Base-by-base conservation (phyloP, 176 grass and related monocot genomes). In the Oryza meyeriana region DNA sequence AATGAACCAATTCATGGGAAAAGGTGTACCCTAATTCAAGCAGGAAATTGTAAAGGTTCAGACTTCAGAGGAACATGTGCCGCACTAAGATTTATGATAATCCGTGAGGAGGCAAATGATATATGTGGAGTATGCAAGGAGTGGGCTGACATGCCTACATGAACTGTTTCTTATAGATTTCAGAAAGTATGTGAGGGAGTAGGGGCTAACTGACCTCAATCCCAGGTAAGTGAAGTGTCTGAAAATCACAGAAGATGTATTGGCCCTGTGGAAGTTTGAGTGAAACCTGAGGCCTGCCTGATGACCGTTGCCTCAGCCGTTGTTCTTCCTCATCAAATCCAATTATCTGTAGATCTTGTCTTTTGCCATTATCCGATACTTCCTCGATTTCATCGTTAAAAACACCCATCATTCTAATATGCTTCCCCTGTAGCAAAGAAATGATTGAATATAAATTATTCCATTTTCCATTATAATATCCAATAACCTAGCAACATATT, bases 291-390 rank as follows among this genome's bases (percentile, higher is more conserved):
- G 87, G 75, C 47, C 58, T 87, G 55, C 79, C 79, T 75, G 79
- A 75, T 52, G 87, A 84, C 36, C 87, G 70, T 78, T 85, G 93
- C 83, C 75, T 90, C 70, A 99, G 64, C 38, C 96, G 41, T 12
- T 80, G 69, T 85, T 99, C 96, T 91, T 99, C 96, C 75, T 95
- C 96, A 62, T 90, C 91, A 88, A 99, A 99, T 71, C 96, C 93
- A 95, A 89, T 85, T 88, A 99, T 94, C 10, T 91, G 87, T 57
- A 79, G 44, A 82, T 95, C 87, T 40, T 79, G 57, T 50, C 69
- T 87, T 79, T 86, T 93, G 42, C 85, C 84, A 76, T 88, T 90
- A 59, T 94, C 86, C 82, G 96, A 99, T 83, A 95, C 91, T 82
- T 99, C 91, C 36, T 94, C 89, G 0, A 99, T 94, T 88, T 99